Evolutionary conservation across 1,284 basidiomycete genomes (phyloP), one percentile per base, ranked within the genome.

Genomic region (Rugiboletus extremiorientalis): DNA sequence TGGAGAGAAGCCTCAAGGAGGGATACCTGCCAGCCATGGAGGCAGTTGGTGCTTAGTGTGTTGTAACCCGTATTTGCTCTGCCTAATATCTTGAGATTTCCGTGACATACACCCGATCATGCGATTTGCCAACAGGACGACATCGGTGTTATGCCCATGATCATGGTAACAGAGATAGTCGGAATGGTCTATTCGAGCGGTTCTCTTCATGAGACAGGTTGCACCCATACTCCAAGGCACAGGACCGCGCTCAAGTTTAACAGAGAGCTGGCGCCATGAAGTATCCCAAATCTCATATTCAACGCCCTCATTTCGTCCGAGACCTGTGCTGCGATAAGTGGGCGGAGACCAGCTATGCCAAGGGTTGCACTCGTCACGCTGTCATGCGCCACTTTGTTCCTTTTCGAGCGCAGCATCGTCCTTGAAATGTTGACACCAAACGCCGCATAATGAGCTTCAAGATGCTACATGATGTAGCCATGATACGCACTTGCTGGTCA

Each of bases 1-100:
- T 97, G 65, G 93, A 97, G 76, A 84, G 92, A 74, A 92, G 89
- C 78, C 75, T 96, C 68, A 86, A 87, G 63, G 93, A 96, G 70
- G 94, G 94, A 36, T 88, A 91, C 71, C 76, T 94, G 69, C 92
- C 92, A 41, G 80, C 83, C 58, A 79, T 87, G 76, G 88, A 89
- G 69, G 79, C 83, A 53, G 85, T 91, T 55, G 89, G 89, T 43
- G 88, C 88, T 74, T 91, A 70, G 80, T 50, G 54, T 62, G 55
- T 60, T 63, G 62, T 62, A 62, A 60, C 54, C 58, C 65, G 62
- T 72, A 66, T 59, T 69, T 65, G 44, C 60, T 61, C 55, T 54
- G 54, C 47, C 45, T 70, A 59, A 65, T 60, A 49, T 58, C 44
- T 56, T 50, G 55, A 50, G 23, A 55, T 41, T 38, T 38, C 16